Evolutionary conservation across 2,329 filamentous ascomycete species (phyloP).

Genomic region (Ascochyta lentis): DNA sequence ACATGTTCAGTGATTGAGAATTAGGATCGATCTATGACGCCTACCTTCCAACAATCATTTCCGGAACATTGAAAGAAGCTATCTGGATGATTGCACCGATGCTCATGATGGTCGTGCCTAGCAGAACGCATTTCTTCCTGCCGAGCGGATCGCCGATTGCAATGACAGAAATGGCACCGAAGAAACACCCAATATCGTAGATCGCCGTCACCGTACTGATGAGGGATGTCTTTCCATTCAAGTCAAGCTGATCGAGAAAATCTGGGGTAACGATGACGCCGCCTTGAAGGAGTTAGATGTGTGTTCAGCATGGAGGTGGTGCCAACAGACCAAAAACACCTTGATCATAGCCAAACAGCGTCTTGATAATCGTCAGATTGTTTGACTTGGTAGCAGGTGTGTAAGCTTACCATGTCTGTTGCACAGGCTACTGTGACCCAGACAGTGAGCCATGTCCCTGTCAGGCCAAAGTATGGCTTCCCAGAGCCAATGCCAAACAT

Average conservation of each 20-base stretch:
- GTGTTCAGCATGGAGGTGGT: neutral
- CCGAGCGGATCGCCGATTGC: constrained; percentile 57
- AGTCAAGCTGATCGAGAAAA: constrained; percentile 58
- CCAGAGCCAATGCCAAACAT: constrained; percentile 29
- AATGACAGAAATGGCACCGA: constrained; percentile 59
- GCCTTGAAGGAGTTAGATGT: constrained; percentile 34
- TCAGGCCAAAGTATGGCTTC: constrained; percentile 60
- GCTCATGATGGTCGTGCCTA: constrained; percentile 58
- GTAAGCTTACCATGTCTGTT: constrained; percentile 25
- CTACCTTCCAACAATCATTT: constrained; percentile 58
- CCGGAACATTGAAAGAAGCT: constrained; percentile 52
- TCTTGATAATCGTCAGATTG: constrained; percentile 24
- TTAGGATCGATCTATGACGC: too few relatives aligned
- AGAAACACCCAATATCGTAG: constrained; percentile 67
- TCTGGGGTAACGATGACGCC: constrained; percentile 62
- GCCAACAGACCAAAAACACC: constrained; percentile 56
- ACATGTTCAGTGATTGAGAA: neutral
- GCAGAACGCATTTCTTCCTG: constrained; percentile 56
- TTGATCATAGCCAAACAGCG: constrained; percentile 55
- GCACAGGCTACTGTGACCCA: constrained; percentile 58
- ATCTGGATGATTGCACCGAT: constrained; percentile 58
- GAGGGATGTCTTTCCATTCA: constrained; percentile 51
- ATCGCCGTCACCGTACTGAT: constrained; percentile 62
- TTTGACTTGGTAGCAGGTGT: too few relatives aligned
- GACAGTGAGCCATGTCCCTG: constrained; percentile 63